A percentile compares a stretch with the other conserved stretches of the same genome.
Evolutionary conservation across 345 rosid genomes (phyloP).

Genomic region (Arabis hirsuta): DNA sequence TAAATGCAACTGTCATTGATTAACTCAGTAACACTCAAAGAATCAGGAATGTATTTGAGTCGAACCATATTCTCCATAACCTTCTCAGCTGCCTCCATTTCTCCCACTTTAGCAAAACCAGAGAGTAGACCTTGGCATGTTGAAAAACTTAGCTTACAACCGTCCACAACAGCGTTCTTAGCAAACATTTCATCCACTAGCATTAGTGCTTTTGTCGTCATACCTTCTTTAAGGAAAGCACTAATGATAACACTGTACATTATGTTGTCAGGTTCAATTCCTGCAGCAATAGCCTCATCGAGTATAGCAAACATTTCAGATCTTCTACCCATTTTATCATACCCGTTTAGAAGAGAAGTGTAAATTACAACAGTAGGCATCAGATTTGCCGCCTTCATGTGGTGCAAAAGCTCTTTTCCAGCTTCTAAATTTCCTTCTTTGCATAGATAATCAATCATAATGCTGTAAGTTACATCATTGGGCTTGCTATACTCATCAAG

Average conservation of each 20-base stretch:
- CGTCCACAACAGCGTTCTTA: constrained; percentile 53
- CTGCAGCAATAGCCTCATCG: constrained; percentile 61
- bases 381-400: constrained; percentile 60
- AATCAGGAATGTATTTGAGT: constrained; percentile 56
- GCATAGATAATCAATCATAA: constrained; percentile 68
- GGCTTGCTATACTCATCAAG: constrained; percentile 50
- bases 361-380: constrained; percentile 61
- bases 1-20: constrained; percentile 32
- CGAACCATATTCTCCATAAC: constrained; percentile 57
- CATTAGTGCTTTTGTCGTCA: constrained; percentile 49
- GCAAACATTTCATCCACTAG: constrained; percentile 56
- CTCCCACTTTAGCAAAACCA: constrained; percentile 54
- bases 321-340: constrained; percentile 49
- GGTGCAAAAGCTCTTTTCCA: constrained; percentile 60
- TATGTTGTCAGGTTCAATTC: constrained; percentile 68
- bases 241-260: constrained; percentile 56
- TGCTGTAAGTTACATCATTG: constrained; percentile 69
- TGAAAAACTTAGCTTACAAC: constrained; percentile 51
- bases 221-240: constrained; percentile 61
- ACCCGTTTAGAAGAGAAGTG: constrained; percentile 65
- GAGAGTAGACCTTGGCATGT: constrained; percentile 55
- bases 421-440: constrained; percentile 59
- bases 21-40: constrained; percentile 43
- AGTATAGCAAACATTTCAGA: constrained; percentile 58
- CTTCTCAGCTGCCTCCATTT: constrained; percentile 53